Evolutionary conservation across 2,329 filamentous ascomycete genomes (phyloP).

Genomic region (Colletotrichum cereale): DNA sequence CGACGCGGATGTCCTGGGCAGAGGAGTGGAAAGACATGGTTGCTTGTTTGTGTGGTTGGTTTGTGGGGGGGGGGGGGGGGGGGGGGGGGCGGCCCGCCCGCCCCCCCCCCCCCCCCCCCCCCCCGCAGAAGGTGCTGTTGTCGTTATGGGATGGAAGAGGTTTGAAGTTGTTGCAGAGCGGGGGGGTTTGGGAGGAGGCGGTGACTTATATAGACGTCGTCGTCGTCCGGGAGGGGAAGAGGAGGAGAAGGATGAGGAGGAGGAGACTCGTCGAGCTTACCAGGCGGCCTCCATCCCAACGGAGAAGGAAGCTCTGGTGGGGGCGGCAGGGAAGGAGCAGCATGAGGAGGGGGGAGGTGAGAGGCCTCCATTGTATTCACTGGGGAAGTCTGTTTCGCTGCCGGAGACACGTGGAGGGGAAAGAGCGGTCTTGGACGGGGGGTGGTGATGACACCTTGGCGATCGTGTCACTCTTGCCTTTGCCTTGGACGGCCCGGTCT

Average conservation of each 20-base stretch:
- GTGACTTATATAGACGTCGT: slow-evolving; percentile 8
- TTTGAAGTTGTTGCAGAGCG: neutral
- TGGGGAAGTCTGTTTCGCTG: neutral
- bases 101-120: no score
- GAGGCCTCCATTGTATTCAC: slow-evolving; percentile 36
- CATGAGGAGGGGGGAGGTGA: neutral
- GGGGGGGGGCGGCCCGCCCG: no score
- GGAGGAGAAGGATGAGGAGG: neutral
- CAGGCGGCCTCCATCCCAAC: neutral
- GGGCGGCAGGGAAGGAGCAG: neutral
- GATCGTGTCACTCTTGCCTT: slow-evolving; percentile 26
- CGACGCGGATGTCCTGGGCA: slow-evolving; percentile 60
- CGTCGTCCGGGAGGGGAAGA: neutral
- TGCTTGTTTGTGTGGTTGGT: slow-evolving; percentile 6
- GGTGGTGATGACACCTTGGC: slow-evolving; percentile 18
- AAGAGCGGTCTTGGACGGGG: slow-evolving; percentile 30
- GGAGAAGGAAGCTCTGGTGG: neutral
- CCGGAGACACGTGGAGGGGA: slow-evolving; percentile 36
- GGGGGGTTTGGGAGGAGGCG: neutral
- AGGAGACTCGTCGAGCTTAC: neutral
- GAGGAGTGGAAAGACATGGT: slow-evolving; percentile 65
- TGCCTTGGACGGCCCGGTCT: neutral
- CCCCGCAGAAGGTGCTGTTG: neutral
- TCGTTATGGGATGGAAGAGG: neutral
- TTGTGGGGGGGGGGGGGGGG: no score